Conservation (phyloP, 2,329 filamentous ascomycete species). For the Diplocarpon mali region DNA sequence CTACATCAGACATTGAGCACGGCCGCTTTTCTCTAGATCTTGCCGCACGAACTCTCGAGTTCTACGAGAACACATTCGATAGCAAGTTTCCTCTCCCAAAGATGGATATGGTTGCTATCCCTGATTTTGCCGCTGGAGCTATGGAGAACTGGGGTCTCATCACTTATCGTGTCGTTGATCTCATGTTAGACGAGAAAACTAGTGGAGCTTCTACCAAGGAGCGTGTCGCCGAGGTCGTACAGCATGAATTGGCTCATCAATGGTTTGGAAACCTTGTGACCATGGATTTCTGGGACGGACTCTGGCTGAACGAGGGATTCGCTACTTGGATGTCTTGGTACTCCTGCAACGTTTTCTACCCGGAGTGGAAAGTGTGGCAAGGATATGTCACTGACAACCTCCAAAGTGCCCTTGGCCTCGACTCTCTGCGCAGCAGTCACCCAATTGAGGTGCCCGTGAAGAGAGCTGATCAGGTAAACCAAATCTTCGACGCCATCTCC, state of each 20-base stretch:
- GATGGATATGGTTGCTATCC: conserved; percentile 95
- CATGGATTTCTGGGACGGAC: conserved; percentile 97
- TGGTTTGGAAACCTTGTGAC: conserved; percentile 98
- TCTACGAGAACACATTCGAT: conserved; percentile 92
- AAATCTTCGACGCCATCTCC: conserved; percentile 96
- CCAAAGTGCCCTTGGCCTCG: conserved; percentile 75
- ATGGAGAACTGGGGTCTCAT: conserved; percentile 99
- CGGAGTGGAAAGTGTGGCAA: conserved; percentile 98
- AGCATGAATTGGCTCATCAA: conserved; percentile 94
- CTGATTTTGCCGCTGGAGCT: conserved; percentile 87
- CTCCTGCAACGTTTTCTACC: conserved; percentile 88
- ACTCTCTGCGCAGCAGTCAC: conserved; percentile 88
- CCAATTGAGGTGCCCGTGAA: conserved; percentile 95
- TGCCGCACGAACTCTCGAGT: conserved; percentile 78
- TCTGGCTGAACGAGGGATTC: conserved; percentile 93
- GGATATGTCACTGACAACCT: conserved; percentile 88
- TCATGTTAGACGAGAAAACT: conserved; percentile 84
- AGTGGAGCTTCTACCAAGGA: conserved; percentile 85
- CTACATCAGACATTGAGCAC: conserved; percentile 81
- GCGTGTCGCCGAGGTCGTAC: conserved; percentile 86
- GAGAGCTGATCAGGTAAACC: conserved; percentile 89
- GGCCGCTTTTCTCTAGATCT: conserved; percentile 85
- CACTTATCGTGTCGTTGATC: conserved; percentile 85
- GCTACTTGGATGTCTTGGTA: conserved; percentile 93
- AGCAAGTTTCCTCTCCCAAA: conserved; percentile 80